A percentile compares a stretch with the other conserved stretches of the same genome.
These are phyloP conservation scores for Lachnellula hyalina DNA, from an alignment of 2,329 filamentous ascomycete species.

Conservation along the genomic window DNA sequence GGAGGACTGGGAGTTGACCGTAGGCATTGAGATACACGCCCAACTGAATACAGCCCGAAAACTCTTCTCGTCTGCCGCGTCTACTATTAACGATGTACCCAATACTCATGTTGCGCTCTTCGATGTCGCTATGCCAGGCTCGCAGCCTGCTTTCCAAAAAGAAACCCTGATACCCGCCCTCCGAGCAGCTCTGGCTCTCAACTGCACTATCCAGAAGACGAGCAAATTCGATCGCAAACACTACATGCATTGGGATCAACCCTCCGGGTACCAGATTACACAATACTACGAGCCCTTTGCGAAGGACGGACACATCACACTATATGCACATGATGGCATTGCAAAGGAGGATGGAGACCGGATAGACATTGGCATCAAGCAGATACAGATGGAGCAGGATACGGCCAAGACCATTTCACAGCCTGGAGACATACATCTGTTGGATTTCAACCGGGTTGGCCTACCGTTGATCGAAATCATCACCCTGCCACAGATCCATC, in stretches of 20 bases:
- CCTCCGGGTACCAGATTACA: conserved; percentile 93
- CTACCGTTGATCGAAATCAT: conserved; percentile 93
- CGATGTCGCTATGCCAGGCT: conserved; percentile 83
- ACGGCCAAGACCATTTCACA: conserved; percentile 89
- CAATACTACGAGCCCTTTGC: conserved; percentile 81
- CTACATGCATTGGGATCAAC: conserved; percentile 99
- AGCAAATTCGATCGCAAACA: conserved; percentile 95
- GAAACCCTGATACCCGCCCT: conserved; percentile 84
- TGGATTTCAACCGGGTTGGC: conserved; percentile 93
- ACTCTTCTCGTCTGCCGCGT: conserved; percentile 73
- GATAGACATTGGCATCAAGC: conserved; percentile 78
- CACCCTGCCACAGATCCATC: conserved; percentile 80
- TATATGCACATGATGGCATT: conserved; percentile 74
- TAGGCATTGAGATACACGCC: conserved; percentile 95
- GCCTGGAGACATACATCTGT: conserved; percentile 64
- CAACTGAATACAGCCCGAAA: conserved; percentile 87
- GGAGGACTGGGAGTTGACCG: conserved; percentile 78
- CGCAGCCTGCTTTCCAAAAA: conserved; percentile 79
- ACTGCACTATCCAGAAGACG: conserved; percentile 68
- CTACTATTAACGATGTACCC: conserved; percentile 61
- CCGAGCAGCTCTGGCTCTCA: conserved; percentile 77
- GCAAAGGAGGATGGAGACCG: conserved; percentile 64
- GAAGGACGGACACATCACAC: conserved; percentile 63
- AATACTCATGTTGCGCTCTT: conserved; percentile 89
- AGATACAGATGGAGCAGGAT: conserved; percentile 96